Conservation (phyloP, 2,329 filamentous ascomycete genomes). For the Venturia nashicola region DNA sequence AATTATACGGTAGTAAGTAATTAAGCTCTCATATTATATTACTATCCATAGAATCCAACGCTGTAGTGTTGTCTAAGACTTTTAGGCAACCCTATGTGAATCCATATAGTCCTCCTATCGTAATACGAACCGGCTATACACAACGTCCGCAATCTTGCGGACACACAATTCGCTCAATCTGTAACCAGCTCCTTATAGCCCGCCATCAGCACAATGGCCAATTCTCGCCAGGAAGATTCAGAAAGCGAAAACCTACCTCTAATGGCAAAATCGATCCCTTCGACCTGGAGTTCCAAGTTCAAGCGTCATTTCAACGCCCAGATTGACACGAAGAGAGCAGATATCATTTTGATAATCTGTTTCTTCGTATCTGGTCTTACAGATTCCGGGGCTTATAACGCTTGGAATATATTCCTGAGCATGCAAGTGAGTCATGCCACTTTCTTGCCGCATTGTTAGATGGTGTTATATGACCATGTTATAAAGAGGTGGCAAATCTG, state of each 20-base stretch:
- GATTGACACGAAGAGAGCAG: conserved; percentile 50
- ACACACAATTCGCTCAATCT: too few relatives aligned
- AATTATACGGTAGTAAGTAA: too few relatives aligned
- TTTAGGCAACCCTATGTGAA: too few relatives aligned
- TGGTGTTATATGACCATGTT: not conserved
- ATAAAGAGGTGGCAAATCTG: not conserved
- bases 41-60: too few relatives aligned
- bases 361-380: conserved; percentile 68
- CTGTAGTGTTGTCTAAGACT: too few relatives aligned
- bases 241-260: not conserved
- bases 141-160: too few relatives aligned
- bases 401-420: conserved; percentile 70
- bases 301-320: conserved; percentile 29
- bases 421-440: conserved; percentile 48
- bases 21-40: too few relatives aligned
- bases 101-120: too few relatives aligned
- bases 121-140: too few relatives aligned
- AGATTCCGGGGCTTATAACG: conserved; percentile 63
- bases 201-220: not conserved
- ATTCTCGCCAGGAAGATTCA: not conserved
- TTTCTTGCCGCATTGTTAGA: not conserved
- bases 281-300: not conserved
- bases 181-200: not conserved
- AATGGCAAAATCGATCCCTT: not conserved
- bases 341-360: conserved; percentile 56